Evolutionary conservation across 2,329 filamentous ascomycete genomes (phyloP).

Genomic region (Metarhizium guizhouense): DNA sequence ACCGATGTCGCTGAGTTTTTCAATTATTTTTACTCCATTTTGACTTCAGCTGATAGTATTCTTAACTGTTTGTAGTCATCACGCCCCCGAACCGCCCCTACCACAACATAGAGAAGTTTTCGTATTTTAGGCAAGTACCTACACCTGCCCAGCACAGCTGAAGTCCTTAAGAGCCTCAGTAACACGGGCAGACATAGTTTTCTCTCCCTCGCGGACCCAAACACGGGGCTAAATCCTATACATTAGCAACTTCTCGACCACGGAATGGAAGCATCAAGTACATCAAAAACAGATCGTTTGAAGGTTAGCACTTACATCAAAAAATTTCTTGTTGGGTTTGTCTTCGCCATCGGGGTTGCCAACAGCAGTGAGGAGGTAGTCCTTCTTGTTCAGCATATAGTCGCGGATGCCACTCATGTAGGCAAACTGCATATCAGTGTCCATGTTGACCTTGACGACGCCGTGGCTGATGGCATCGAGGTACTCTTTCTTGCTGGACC

Average conservation of each 20-base stretch:
- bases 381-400: slow-evolving; percentile 89
- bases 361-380: slow-evolving; percentile 78
- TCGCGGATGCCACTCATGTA: slow-evolving; percentile 91
- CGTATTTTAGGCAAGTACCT: slow-evolving; percentile 8
- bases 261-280: neutral
- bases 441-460: slow-evolving; percentile 99
- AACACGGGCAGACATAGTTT: slow-evolving; percentile 84
- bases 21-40: neutral
- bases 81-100: neutral
- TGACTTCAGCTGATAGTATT: neutral
- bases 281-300: neutral
- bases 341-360: slow-evolving; percentile 93
- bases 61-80: neutral
- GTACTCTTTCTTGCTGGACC: slow-evolving; percentile 86
- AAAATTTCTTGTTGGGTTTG: slow-evolving; percentile 99
- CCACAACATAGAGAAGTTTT: neutral
- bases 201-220: slow-evolving; percentile 95
- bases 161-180: slow-evolving; percentile 81
- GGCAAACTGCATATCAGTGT: slow-evolving; percentile 95
- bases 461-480: slow-evolving; percentile 80
- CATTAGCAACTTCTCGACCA: neutral
- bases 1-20: neutral
- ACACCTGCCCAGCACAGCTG: slow-evolving; percentile 43
- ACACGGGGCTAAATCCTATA: slow-evolving; percentile 58
- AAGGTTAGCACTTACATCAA: slow-evolving; percentile 36